Conservation (phyloP, 192 early-diverging fungal genomes). For the Physocladia obscura region DNA sequence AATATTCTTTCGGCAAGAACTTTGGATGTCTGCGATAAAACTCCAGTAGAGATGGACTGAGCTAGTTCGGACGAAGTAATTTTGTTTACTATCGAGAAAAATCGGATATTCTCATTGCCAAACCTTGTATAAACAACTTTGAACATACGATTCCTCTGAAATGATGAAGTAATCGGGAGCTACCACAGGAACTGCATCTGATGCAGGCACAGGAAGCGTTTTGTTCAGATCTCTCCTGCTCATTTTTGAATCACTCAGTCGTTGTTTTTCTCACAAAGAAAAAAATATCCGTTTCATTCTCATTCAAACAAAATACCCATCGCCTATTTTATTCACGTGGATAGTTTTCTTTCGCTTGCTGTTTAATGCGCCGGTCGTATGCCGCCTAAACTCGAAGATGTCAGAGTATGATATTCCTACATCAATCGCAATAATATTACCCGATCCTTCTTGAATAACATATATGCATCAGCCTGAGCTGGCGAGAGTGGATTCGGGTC, state of each 20-base stretch:
- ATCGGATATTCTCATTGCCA: too few species aligned
- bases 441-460: constrained; percentile 67
- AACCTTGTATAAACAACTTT: too few species aligned
- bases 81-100: neutral
- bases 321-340: neutral
- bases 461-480: constrained; percentile 81
- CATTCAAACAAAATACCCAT: neutral
- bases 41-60: neutral
- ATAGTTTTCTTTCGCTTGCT: constrained; percentile 8
- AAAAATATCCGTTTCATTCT: neutral
- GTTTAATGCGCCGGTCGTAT: constrained; percentile 20
- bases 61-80: neutral
- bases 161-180: too few species aligned
- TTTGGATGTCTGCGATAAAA: neutral
- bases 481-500: constrained; percentile 90
- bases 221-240: neutral
- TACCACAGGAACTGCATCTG: too few species aligned
- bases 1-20: neutral
- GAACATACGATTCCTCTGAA: too few species aligned
- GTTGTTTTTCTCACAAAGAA: neutral
- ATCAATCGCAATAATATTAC: neutral
- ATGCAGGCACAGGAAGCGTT: neutral
- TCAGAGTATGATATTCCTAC: neutral
- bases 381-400: constrained; percentile 1
- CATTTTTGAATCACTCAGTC: neutral